A percentile compares a stretch with the other conserved stretches of the same genome.
Conservation (phyloP, 78 protist species). For the Bigelowiella natans region DNA sequence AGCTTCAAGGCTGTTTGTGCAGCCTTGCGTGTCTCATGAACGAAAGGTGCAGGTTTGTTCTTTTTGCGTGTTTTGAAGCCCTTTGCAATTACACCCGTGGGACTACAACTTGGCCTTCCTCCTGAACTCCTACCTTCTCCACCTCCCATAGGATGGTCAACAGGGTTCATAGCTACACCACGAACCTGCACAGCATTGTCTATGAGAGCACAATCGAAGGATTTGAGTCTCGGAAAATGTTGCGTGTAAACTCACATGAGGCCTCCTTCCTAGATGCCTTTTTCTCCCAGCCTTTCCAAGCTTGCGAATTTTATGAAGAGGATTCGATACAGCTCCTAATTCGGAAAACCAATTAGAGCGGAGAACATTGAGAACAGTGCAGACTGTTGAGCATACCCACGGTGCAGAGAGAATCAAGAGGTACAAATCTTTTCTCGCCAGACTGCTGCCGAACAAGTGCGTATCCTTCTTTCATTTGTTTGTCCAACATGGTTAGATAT, state of each 20-base stretch:
- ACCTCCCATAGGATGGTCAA: constrained; percentile 6
- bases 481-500: background rate
- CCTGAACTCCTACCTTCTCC: background rate
- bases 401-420: background rate
- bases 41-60: background rate
- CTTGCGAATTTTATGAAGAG: background rate
- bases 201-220: background rate
- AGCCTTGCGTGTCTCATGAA: background rate
- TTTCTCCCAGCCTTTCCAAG: constrained; percentile 9
- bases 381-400: background rate
- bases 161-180: constrained; percentile 8
- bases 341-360: too few relatives aligned
- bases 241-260: background rate
- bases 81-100: background rate
- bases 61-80: background rate
- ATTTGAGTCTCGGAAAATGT: background rate
- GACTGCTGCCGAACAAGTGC: background rate
- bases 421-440: background rate
- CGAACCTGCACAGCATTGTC: background rate
- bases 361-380: background rate
- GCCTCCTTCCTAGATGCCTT: background rate
- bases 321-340: background rate
- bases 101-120: background rate
- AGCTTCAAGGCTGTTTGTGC: too few relatives aligned
- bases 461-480: background rate